phyloP scores from a whole-genome alignment of 345 rosid genomes.

The Eucalyptus coolabah region DNA sequence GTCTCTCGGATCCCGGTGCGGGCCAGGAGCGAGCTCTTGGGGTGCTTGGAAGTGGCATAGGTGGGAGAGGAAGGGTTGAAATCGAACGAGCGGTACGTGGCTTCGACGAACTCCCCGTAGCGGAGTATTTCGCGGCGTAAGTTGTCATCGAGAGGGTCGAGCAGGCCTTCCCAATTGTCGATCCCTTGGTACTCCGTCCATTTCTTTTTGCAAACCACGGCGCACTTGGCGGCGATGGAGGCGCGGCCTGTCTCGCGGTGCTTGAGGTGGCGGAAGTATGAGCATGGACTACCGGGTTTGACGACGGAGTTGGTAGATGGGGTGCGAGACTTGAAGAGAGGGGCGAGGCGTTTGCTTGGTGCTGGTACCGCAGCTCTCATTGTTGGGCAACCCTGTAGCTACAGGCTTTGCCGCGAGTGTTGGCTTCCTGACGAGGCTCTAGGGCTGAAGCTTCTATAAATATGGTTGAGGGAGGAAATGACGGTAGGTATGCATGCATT shows the following conservation, averaged over 20 bases:
- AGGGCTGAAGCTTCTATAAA: background rate
- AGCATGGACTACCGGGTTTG: background rate
- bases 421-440: background rate
- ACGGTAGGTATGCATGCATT: background rate
- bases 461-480: background rate
- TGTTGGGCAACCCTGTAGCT: background rate
- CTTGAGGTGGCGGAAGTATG: background rate
- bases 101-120: conserved; percentile 2
- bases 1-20: background rate
- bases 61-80: background rate
- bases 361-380: background rate
- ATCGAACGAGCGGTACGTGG: background rate
- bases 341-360: background rate
- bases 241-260: background rate
- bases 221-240: background rate
- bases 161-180: conserved; percentile 1
- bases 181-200: conserved; percentile 5
- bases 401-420: background rate
- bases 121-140: background rate
- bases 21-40: background rate
- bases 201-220: background rate
- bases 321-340: background rate
- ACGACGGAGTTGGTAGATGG: background rate
- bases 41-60: background rate
- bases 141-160: background rate